Conservation (phyloP, 2,329 filamentous ascomycete genomes). For the Botryotinia calthae region DNA sequence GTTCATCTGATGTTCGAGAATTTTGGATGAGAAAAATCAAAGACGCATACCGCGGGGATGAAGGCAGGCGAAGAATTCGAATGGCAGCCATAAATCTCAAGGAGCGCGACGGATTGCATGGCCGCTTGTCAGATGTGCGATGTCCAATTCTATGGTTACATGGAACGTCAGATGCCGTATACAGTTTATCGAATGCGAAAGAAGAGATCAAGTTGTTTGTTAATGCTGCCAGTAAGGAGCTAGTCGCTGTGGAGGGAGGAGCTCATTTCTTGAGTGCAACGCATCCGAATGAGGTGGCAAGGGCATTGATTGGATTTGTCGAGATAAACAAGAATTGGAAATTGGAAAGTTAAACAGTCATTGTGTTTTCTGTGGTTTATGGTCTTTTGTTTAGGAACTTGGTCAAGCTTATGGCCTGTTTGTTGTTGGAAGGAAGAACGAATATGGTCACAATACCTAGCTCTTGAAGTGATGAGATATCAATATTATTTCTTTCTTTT, state of each 20-base stretch:
- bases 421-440: not conserved
- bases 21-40: slow-evolving; percentile 50
- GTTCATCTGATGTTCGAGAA: slow-evolving; percentile 39
- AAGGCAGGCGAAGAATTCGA: slow-evolving; percentile 49
- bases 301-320: slow-evolving; percentile 25
- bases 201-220: slow-evolving; percentile 54
- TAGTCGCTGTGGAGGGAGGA: slow-evolving; percentile 46
- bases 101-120: slow-evolving; percentile 48
- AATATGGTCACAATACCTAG: not conserved
- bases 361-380: not conserved
- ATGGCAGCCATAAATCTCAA: slow-evolving; percentile 47
- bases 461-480: not conserved
- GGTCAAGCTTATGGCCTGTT: not conserved
- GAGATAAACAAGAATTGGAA: not conserved
- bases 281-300: slow-evolving; percentile 22
- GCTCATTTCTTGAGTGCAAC: slow-evolving; percentile 49
- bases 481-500: not conserved
- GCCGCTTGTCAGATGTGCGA: slow-evolving; percentile 47
- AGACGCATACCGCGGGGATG: slow-evolving; percentile 49
- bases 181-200: slow-evolving; percentile 41
- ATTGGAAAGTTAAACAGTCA: not conserved
- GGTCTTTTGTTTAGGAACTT: not conserved
- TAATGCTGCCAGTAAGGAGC: slow-evolving; percentile 44
- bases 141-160: slow-evolving; percentile 51
- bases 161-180: slow-evolving; percentile 48